Conservation (phyloP, 257 asterid genomes). For the Fraxinus pennsylvanica region DNA sequence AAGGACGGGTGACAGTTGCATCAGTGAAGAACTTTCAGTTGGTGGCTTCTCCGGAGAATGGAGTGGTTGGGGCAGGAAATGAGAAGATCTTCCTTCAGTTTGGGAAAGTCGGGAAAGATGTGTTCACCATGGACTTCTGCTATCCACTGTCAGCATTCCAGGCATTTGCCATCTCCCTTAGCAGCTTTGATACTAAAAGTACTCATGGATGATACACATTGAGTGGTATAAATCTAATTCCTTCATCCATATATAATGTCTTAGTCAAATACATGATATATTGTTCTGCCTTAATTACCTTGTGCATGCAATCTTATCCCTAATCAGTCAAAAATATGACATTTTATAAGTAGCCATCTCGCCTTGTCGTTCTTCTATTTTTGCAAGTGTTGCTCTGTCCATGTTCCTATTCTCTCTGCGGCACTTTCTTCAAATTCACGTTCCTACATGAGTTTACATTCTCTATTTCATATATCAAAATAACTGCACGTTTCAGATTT, state of each 20-base stretch:
- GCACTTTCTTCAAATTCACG: neutral
- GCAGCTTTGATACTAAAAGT: slow-evolving; percentile 90
- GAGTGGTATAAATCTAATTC: slow-evolving; percentile 19
- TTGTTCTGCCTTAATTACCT: neutral
- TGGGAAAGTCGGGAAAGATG: slow-evolving; percentile 91
- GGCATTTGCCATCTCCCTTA: slow-evolving; percentile 68
- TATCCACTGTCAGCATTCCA: slow-evolving; percentile 91
- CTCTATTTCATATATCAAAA: neutral
- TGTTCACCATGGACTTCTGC: slow-evolving; percentile 83
- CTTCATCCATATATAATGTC: neutral
- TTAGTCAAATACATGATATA: neutral
- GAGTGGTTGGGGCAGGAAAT: slow-evolving; percentile 59
- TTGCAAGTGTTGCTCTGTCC: neutral
- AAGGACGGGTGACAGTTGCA: slow-evolving; percentile 89
- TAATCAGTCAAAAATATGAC: neutral
- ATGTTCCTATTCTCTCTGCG: neutral
- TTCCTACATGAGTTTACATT: neutral
- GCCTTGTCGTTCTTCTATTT: slow-evolving; percentile 13
- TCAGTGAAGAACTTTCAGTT: slow-evolving; percentile 92
- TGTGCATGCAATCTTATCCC: neutral
- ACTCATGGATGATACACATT: slow-evolving; percentile 61
- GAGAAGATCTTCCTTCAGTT: slow-evolving; percentile 84
- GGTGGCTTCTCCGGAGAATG: slow-evolving; percentile 79
- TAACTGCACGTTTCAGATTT: neutral
- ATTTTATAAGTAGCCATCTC: slow-evolving; percentile 26